Base-by-base conservation (phyloP, 1,284 basidiomycete genomes). In the Cutaneotrichosporon cutaneum region DNA sequence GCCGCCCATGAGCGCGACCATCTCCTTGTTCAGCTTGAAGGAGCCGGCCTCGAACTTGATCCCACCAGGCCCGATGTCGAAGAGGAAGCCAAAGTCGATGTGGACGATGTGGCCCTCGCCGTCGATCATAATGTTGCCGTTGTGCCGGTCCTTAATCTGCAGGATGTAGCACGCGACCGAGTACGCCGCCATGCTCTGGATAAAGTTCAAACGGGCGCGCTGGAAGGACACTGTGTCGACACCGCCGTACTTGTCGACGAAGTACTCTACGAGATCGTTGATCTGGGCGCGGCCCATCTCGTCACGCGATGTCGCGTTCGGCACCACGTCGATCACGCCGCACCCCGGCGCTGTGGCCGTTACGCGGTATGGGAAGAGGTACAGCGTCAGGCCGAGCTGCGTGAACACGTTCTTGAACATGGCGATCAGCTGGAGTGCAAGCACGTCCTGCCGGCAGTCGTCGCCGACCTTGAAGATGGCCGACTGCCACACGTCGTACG, bases 391-490 rank as follows among this genome's bases (percentile, higher is more conserved):
- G 1, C 96, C 96, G 57, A 95, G 86, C 63, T 74, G 74, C 14
- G 86, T 90, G 80, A 95, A 99, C 65, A 98, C 90, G 77, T 96
- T 98, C 81, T 99, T 99, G 85, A 99, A 96, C 92, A 99, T 98
- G 10, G 96, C 96, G 67, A 99, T 99, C 67, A 97, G 83, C 76
- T 99, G 96, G 59, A 99, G 82, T 0, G 96, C 96, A 44, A 99
- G 85, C 22, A 98, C 90, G 72, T 99, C 96, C 79, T 99, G 96
- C 50, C 96, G 87, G 79, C 96, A 99, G 76, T 99, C 96, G 76
- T 99, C 96, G 58, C 96, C 96, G 63, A 99, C 96, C 82, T 99
- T 99, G 87, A 99, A 99, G 67, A 99, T 99, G 9, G 96, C 96
- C 68, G 92, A 89, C 72, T 98, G 93, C 95, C 94, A 98, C 50